Percentiles rank a stretch among this genome's conserved stretches.
Conservation (phyloP, 2,329 filamentous ascomycete species). For the Cytospora chrysosperma region DNA sequence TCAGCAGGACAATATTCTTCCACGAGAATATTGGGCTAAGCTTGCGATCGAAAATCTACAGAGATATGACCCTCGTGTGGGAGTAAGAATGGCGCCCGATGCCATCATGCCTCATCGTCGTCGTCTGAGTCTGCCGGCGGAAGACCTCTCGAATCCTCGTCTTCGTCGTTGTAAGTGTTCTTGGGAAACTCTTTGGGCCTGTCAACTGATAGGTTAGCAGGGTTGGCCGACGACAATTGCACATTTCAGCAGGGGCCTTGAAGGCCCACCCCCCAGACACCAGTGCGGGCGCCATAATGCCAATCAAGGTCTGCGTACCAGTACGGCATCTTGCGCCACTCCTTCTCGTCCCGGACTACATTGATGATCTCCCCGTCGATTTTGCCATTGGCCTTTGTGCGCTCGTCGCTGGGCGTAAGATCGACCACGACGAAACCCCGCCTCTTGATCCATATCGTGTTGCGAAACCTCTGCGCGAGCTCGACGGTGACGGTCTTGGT, state of each 20-base stretch:
- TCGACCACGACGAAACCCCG: slow-evolving; percentile 87
- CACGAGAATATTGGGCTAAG: not conserved
- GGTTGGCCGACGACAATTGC: not conserved
- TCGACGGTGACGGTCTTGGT: slow-evolving; percentile 71
- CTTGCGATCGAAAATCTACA: not conserved
- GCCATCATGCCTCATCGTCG: slow-evolving; percentile 59
- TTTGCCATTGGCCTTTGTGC: slow-evolving; percentile 63
- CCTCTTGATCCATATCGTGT: slow-evolving; percentile 89
- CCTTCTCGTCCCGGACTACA: slow-evolving; percentile 85
- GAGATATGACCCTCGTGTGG: not conserved
- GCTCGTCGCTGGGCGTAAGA: slow-evolving; percentile 58
- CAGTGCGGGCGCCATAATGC: not conserved
- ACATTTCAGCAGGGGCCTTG: too few species aligned
- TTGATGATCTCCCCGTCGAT: slow-evolving; percentile 89
- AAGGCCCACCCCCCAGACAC: not conserved
- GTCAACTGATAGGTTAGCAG: slow-evolving; percentile 13
- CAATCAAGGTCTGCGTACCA: slow-evolving; percentile 57
- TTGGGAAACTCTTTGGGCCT: slow-evolving; percentile 82
- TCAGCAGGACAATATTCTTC: not conserved
- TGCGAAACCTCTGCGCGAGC: slow-evolving; percentile 81
- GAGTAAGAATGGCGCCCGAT: not conserved
- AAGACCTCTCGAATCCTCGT: slow-evolving; percentile 81
- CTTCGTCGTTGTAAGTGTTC: slow-evolving; percentile 62
- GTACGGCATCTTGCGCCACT: slow-evolving; percentile 84
- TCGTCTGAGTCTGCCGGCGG: slow-evolving; percentile 79